Conservation (phyloP, 2,329 filamentous ascomycete species). For the Periconia macrospinosa region DNA sequence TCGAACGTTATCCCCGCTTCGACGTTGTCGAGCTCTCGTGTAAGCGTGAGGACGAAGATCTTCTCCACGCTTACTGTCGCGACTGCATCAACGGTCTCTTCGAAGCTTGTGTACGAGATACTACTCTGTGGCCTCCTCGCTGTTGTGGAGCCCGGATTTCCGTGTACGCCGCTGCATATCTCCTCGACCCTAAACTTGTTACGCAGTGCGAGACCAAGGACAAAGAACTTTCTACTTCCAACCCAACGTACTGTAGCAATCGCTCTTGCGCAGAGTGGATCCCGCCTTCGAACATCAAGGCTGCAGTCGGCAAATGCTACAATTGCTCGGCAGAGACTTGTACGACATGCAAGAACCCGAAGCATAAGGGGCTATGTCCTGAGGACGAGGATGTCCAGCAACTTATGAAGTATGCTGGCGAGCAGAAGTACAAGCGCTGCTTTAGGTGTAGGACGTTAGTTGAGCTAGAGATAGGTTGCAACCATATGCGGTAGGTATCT, state of each 20-base stretch:
- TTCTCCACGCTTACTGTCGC: conserved; percentile 21
- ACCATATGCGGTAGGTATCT: conserved; percentile 18
- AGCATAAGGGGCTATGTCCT: conserved; percentile 13
- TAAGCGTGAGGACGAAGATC: conserved; percentile 9
- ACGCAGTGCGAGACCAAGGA: conserved; percentile 12
- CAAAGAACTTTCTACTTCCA: conserved; percentile 14
- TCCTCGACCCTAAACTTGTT: conserved; percentile 5
- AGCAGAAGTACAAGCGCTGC: conserved; percentile 13
- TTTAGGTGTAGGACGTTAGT: conserved; percentile 13
- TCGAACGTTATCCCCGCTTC: conserved; percentile 12
- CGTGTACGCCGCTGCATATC: conserved; percentile 3
- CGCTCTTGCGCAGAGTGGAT: conserved; percentile 11
- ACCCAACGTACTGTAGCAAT: conserved; percentile 17
- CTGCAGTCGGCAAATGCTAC: conserved; percentile 9
- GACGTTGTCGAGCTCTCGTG: conserved; percentile 13
- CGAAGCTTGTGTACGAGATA: conserved; percentile 14
- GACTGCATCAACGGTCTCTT: conserved; percentile 22
- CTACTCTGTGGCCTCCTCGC: conserved; percentile 23
- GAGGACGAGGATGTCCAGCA: conserved; percentile 9
- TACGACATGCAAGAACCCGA: conserved; percentile 11
- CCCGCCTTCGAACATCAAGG: conserved; percentile 4
- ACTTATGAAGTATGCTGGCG: conserved; percentile 10
- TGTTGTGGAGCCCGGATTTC: conserved; percentile 19
- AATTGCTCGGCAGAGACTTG: conserved; percentile 11
- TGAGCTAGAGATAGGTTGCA: conserved; percentile 12